These are phyloP conservation scores for Chalciporus sphaerocephalus DNA, from an alignment of 768 basidiomycete genomes.

Conservation along the genomic window DNA sequence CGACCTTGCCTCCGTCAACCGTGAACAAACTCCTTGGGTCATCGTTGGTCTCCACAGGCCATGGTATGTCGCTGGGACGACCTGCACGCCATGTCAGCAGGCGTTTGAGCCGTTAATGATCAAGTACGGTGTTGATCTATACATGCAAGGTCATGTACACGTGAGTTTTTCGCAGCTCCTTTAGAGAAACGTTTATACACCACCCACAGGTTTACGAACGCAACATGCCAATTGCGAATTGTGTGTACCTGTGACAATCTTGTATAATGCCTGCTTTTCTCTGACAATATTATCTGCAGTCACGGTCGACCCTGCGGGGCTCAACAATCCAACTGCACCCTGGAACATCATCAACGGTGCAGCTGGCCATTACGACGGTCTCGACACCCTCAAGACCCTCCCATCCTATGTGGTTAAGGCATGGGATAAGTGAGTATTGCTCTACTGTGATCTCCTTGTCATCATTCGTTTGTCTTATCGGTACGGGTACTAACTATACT, in stretches of 20 bases:
- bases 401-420: conserved; percentile 9
- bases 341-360: conserved; percentile 30
- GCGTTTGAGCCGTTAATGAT: conserved; percentile 30
- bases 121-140: conserved; percentile 29
- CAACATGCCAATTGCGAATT: conserved; percentile 25
- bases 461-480: neutral
- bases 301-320: conserved; percentile 19
- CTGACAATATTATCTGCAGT: conserved; percentile 4
- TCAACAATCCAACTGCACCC: conserved; percentile 23
- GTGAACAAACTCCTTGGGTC: conserved; percentile 25
- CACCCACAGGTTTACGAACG: conserved; percentile 22
- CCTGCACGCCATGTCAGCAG: conserved; percentile 19
- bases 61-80: conserved; percentile 20
- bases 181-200: neutral
- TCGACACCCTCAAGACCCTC: conserved; percentile 6
- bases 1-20: conserved; percentile 21
- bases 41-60: conserved; percentile 27
- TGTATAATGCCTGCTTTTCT: neutral
- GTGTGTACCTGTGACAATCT: conserved; percentile 6
- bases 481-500: neutral
- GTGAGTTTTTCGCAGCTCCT: conserved; percentile 5
- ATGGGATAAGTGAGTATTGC: conserved; percentile 12
- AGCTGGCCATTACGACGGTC: conserved; percentile 27
- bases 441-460: neutral
- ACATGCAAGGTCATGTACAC: conserved; percentile 28